Conservation (phyloP, 768 basidiomycete species). For the Serendipita sp. region DNA sequence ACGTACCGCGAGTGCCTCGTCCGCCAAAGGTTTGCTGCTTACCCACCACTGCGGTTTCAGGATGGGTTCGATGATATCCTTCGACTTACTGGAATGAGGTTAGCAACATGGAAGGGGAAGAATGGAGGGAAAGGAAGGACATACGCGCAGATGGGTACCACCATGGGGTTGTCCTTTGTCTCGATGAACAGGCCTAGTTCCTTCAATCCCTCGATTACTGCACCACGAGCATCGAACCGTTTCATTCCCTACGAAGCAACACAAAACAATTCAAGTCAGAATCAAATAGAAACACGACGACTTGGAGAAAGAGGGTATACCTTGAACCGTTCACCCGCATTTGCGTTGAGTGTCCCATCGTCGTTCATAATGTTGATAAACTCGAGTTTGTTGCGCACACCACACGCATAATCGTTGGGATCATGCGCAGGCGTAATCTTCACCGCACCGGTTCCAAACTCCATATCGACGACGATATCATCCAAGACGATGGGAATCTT, state of each 20-base stretch:
- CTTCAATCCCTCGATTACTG: conserved; percentile 69
- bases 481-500: conserved; percentile 81
- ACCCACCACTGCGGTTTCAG: conserved; percentile 99
- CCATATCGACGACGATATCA: conserved; percentile 73
- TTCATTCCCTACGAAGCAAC: conserved; percentile 67
- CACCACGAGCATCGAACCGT: conserved; percentile 82
- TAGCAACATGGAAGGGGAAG: not conserved
- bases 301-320: conserved; percentile 21
- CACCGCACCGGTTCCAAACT: conserved; percentile 94
- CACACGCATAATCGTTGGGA: conserved; percentile 92
- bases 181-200: conserved; percentile 76
- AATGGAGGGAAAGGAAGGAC: conserved; percentile 15
- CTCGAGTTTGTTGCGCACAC: conserved; percentile 67
- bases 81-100: conserved; percentile 77
- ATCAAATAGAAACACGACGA: not conserved
- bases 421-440: conserved; percentile 99
- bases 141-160: conserved; percentile 81
- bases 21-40: conserved; percentile 76
- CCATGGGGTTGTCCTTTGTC: conserved; percentile 94
- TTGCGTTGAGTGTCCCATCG: conserved; percentile 87
- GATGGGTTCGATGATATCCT: conserved; percentile 88
- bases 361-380: conserved; percentile 95
- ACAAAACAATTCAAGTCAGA: not conserved
- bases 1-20: conserved; percentile 68
- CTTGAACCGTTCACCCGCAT: conserved; percentile 67